These are phyloP conservation scores for Inga oerstediana DNA, from an alignment of 306 rosid genomes.

Conservation along the genomic window DNA sequence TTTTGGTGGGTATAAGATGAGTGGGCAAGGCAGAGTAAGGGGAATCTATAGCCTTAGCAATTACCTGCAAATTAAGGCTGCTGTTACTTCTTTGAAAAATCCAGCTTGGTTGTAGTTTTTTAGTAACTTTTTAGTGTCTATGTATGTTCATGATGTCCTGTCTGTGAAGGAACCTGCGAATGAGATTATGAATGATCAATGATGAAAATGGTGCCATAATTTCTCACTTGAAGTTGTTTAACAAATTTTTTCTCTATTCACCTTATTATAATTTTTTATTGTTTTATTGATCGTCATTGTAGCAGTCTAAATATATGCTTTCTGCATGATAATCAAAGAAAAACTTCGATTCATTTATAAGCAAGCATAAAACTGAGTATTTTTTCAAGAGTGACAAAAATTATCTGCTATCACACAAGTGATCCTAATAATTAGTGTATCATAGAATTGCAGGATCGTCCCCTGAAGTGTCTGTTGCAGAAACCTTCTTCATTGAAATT, in stretches of 20 bases:
- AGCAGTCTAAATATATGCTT: neutral
- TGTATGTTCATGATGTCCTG: constrained; percentile 12
- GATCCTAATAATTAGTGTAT: neutral
- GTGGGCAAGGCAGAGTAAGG: constrained; percentile 76
- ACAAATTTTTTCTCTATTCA: neutral
- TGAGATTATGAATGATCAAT: neutral
- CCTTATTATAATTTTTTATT: neutral
- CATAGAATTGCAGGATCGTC: constrained; percentile 15
- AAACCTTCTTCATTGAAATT: constrained; percentile 35
- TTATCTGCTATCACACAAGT: neutral
- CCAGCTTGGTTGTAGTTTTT: constrained; percentile 75
- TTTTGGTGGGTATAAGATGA: constrained; percentile 89
- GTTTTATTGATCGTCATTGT: neutral
- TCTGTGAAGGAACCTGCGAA: neutral
- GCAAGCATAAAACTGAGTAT: neutral
- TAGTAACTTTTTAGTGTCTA: neutral
- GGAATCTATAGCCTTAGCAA: constrained; percentile 68
- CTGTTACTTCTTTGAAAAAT: constrained; percentile 62
- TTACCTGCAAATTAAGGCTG: constrained; percentile 88
- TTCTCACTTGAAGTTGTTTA: neutral
- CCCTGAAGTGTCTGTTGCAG: constrained; percentile 31
- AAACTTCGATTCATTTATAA: neutral
- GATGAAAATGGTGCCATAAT: neutral
- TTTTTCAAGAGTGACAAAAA: neutral
- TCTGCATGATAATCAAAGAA: neutral